Conservation (phyloP, 1,139 yeast species). For the Groenewaldozyma auringiensis region DNA sequence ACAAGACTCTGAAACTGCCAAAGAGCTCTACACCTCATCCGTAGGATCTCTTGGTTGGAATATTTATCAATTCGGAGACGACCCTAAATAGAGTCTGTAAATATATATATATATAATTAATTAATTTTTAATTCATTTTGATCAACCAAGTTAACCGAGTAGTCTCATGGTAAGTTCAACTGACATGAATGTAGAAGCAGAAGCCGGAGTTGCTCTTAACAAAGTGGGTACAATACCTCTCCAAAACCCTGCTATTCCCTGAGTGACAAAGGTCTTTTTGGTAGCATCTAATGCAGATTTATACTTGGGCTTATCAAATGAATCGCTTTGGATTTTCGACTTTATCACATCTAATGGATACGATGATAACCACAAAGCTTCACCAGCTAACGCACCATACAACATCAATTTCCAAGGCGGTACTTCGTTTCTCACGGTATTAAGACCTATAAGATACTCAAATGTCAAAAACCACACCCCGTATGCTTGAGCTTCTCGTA, state of each 20-base stretch:
- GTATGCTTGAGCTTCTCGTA: slow-evolving; percentile 70
- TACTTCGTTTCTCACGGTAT: slow-evolving; percentile 41
- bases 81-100: neutral
- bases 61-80: slow-evolving; percentile 38
- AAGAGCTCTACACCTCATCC: slow-evolving; percentile 42
- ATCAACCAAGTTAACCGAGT: slow-evolving; percentile 29
- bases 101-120: neutral
- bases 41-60: slow-evolving; percentile 59
- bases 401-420: slow-evolving; percentile 53
- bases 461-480: slow-evolving; percentile 77
- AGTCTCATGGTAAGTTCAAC: slow-evolving; percentile 61
- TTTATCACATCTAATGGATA: slow-evolving; percentile 69
- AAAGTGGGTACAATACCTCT: slow-evolving; percentile 64
- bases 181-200: slow-evolving; percentile 73
- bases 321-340: slow-evolving; percentile 61
- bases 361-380: slow-evolving; percentile 61
- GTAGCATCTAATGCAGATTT: slow-evolving; percentile 44
- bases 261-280: slow-evolving; percentile 37
- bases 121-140: neutral
- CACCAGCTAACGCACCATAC: slow-evolving; percentile 67
- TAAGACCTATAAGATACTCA: slow-evolving; percentile 45
- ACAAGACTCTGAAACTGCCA: slow-evolving; percentile 28
- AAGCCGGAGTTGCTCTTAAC: slow-evolving; percentile 63
- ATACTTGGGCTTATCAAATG: slow-evolving; percentile 44
- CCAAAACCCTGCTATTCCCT: slow-evolving; percentile 60